phyloP scores from a whole-genome alignment of 139 green algal genomes.

The Edaphochlamys debaryana region DNA sequence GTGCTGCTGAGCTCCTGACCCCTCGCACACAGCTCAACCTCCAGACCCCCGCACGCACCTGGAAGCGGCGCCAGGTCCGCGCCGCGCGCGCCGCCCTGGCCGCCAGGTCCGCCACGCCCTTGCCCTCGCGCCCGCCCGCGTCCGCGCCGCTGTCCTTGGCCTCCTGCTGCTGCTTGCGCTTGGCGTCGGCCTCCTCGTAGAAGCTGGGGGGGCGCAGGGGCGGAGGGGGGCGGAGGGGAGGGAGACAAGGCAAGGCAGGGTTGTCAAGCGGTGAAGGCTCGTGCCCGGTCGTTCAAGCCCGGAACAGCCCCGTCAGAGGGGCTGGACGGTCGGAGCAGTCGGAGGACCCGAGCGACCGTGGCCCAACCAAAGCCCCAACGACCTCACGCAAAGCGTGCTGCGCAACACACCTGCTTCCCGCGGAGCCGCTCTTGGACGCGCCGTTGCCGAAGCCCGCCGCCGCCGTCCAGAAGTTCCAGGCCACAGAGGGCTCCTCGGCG shows the following conservation, averaged over 20 bases:
- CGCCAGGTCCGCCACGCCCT: conserved; percentile 51
- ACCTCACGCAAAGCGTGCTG: too few relatives aligned
- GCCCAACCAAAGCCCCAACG: too few relatives aligned
- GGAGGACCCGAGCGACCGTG: too few relatives aligned
- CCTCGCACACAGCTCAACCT: too few relatives aligned
- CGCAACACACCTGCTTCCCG: too few relatives aligned
- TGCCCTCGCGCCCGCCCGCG: conserved; percentile 8
- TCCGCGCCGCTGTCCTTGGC: not conserved
- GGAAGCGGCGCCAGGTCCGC: conserved; percentile 52
- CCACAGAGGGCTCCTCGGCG: not conserved
- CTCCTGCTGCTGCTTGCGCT: not conserved
- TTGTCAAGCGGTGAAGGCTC: not conserved
- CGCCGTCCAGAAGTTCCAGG: conserved; percentile 22
- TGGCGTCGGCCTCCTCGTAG: conserved; percentile 7
- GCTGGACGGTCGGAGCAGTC: too few relatives aligned
- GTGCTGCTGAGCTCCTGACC: too few relatives aligned
- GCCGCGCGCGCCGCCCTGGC: conserved; percentile 48
- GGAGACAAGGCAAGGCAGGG: too few relatives aligned
- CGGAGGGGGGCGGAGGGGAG: not conserved
- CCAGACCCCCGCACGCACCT: too few relatives aligned
- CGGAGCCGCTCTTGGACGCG: too few relatives aligned
- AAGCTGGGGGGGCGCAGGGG: not conserved
- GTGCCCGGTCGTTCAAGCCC: not conserved
- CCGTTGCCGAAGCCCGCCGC: not conserved
- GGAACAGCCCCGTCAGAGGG: too few relatives aligned